A percentile compares a stretch with the other conserved stretches of the same genome.
Evolutionary conservation across 2,329 filamentous ascomycete genomes (phyloP).

Genomic region (Xylaria sp.): DNA sequence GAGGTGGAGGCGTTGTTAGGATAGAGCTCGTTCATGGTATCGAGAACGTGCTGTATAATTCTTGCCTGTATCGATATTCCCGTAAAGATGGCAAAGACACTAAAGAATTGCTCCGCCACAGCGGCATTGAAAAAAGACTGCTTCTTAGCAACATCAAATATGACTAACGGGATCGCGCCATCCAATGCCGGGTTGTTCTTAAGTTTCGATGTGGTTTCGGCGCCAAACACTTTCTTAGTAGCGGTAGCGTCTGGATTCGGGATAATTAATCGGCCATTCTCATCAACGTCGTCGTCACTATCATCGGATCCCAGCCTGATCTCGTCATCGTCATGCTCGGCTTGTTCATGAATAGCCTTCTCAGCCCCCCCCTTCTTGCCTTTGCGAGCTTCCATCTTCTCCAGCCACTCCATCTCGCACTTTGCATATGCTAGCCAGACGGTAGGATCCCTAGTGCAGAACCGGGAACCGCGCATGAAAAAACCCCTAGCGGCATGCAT

Average conservation of each 20-base stretch:
- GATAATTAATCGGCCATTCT: slow-evolving; percentile 54
- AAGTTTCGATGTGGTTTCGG: slow-evolving; percentile 61
- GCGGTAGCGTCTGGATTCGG: slow-evolving; percentile 57
- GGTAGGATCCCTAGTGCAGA: slow-evolving; percentile 78
- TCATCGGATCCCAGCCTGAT: slow-evolving; percentile 57
- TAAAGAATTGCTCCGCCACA: slow-evolving; percentile 81
- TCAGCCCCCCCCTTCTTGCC: slow-evolving; percentile 55
- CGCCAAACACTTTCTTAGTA: slow-evolving; percentile 58
- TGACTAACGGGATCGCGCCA: slow-evolving; percentile 91
- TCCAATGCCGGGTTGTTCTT: slow-evolving; percentile 83
- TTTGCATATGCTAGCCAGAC: slow-evolving; percentile 93
- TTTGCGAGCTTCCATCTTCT: slow-evolving; percentile 79
- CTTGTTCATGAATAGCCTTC: slow-evolving; percentile 66
- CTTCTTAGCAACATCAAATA: slow-evolving; percentile 87
- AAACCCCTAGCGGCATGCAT: slow-evolving; percentile 85
- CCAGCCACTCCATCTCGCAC: slow-evolving; percentile 91
- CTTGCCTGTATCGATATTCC: slow-evolving; percentile 70
- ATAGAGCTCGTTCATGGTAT: slow-evolving; percentile 67
- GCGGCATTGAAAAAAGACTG: slow-evolving; percentile 75
- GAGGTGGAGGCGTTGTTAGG: slow-evolving; percentile 71
- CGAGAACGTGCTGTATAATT: slow-evolving; percentile 79
- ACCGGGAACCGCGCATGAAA: slow-evolving; percentile 90
- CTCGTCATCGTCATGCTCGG: slow-evolving; percentile 58
- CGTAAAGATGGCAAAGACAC: slow-evolving; percentile 77
- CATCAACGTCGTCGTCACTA: slow-evolving; percentile 56